Percentiles rank a stretch among this genome's conserved stretches.
Evolutionary conservation across 129 eudicot species (phyloP).

Genomic region (Chrysanthemum makinoi): DNA sequence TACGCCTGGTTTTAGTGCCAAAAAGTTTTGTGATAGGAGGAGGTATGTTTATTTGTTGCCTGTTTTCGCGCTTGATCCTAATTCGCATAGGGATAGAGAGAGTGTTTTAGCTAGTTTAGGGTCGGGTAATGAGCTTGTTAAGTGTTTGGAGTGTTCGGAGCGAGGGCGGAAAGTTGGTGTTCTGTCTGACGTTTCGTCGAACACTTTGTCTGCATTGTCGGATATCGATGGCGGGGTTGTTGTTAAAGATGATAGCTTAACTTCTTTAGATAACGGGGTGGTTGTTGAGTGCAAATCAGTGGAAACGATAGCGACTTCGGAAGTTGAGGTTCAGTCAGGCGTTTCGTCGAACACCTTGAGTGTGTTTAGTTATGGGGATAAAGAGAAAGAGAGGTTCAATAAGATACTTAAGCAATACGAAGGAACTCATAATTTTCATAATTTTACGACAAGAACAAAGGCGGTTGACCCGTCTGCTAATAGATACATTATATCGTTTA

Average conservation of each 20-base stretch:
- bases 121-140: constrained; percentile 66
- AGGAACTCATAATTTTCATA: constrained; percentile 94
- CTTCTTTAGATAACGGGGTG: constrained; percentile 15
- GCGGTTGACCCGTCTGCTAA: constrained; percentile 83
- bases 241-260: background rate
- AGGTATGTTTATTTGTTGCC: constrained; percentile 94
- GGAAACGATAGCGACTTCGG: background rate
- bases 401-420: constrained; percentile 63
- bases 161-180: constrained; percentile 60
- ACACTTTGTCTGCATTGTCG: constrained; percentile 25
- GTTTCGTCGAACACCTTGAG: background rate
- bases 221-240: background rate
- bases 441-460: constrained; percentile 81
- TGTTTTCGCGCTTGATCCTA: constrained; percentile 67
- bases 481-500: constrained; percentile 61
- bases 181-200: constrained; percentile 45
- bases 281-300: constrained; percentile 18
- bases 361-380: constrained; percentile 56
- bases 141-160: constrained; percentile 81
- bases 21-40: constrained; percentile 80
- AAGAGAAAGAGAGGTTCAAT: constrained; percentile 73
- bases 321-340: background rate
- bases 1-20: constrained; percentile 65
- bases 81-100: constrained; percentile 68
- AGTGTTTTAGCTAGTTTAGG: constrained; percentile 82